Evolutionary conservation across 2,329 filamentous ascomycete species (phyloP).

Genomic region (Ceratocystis colombiana): DNA sequence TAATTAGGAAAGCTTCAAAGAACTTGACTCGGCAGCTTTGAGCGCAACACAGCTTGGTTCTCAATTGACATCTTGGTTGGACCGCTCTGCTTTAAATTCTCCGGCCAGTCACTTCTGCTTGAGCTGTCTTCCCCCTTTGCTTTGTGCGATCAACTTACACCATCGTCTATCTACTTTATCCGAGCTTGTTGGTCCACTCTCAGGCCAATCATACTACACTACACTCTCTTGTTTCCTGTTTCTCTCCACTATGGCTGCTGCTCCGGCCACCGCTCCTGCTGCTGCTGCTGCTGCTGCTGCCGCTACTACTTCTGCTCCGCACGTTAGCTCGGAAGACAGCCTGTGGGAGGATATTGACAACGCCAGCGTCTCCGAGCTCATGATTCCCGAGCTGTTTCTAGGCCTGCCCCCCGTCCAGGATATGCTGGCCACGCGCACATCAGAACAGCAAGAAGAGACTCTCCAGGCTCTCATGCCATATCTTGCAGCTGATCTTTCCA

Average conservation of each 20-base stretch:
- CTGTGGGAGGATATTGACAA: slow-evolving; percentile 25
- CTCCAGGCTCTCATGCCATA: slow-evolving; percentile 59
- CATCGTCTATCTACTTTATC: neutral
- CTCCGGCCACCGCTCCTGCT: neutral
- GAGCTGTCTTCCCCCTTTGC: neutral
- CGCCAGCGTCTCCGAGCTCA: neutral
- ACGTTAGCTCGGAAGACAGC: neutral
- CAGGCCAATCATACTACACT: neutral
- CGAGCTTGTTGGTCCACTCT: neutral
- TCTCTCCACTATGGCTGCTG: neutral
- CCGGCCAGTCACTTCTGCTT: neutral
- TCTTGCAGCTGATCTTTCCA: slow-evolving; percentile 38
- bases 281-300: neutral
- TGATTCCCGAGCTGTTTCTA: slow-evolving; percentile 49
- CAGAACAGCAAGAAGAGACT: slow-evolving; percentile 56
- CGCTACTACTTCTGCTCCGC: neutral
- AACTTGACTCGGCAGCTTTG: neutral
- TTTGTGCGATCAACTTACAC: slow-evolving; percentile 2
- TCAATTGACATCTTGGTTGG: neutral
- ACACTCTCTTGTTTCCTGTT: neutral
- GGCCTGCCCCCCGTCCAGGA: slow-evolving; percentile 55
- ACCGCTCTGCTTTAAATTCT: neutral
- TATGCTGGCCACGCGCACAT: slow-evolving; percentile 55
- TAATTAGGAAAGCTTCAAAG: neutral
- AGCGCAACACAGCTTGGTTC: neutral